Percentiles rank a stretch among this genome's conserved stretches.
phyloP scores from a whole-genome alignment of 2,329 filamentous ascomycete genomes.

The Fusarium odoratissimum region DNA sequence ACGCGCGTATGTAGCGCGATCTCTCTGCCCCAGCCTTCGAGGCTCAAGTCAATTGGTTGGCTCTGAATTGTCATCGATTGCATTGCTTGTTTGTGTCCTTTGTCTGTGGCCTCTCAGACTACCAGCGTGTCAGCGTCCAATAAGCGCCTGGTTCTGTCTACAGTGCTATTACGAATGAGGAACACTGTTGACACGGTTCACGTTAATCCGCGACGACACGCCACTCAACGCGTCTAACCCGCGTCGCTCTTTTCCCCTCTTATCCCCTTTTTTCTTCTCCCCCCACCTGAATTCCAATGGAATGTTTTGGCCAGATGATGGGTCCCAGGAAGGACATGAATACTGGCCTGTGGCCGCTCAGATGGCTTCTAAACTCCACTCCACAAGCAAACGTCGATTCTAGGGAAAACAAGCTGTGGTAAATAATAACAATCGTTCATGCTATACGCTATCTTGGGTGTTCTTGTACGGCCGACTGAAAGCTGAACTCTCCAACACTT shows the following conservation, averaged over 20 bases:
- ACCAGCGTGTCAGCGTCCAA: constrained; percentile 31
- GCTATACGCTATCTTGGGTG: not conserved
- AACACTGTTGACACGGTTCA: constrained; percentile 17
- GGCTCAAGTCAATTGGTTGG: constrained; percentile 29
- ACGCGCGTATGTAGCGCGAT: constrained; percentile 26
- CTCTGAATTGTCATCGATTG: not conserved
- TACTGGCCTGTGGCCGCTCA: constrained; percentile 17
- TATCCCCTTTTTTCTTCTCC: constrained; percentile 23
- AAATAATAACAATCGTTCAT: constrained; percentile 22
- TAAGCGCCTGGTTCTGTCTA: not conserved
- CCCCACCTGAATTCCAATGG: constrained; percentile 33
- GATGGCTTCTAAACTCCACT: not conserved
- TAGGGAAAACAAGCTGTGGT: not conserved
- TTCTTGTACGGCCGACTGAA: not conserved
- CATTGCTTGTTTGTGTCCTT: constrained; percentile 26
- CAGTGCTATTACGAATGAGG: not conserved
- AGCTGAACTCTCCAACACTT: not conserved
- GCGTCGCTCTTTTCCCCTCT: constrained; percentile 26
- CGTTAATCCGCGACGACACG: constrained; percentile 23
- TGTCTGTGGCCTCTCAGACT: constrained; percentile 6
- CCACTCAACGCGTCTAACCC: constrained; percentile 43
- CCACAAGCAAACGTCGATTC: not conserved
- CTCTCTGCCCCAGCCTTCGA: constrained; percentile 2
- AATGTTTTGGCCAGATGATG: constrained; percentile 20
- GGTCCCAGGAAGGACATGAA: constrained; percentile 29